Conservation (phyloP, 2,329 filamentous ascomycete species). For the Cercospora sp. region DNA sequence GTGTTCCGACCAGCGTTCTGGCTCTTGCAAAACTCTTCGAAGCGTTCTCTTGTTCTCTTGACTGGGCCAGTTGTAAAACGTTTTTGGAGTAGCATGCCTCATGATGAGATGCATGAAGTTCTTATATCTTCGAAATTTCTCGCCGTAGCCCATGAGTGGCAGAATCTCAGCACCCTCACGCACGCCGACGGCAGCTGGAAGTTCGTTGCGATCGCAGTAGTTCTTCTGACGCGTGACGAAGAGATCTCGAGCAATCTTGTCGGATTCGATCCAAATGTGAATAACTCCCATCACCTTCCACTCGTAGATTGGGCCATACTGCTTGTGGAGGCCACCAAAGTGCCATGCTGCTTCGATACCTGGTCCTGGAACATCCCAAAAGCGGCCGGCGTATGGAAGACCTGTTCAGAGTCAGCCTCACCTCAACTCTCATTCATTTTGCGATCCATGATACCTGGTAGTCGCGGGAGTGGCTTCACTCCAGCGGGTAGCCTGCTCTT, state of each 20-base stretch:
- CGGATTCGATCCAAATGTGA: conserved; percentile 41
- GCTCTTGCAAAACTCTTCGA: conserved; percentile 35
- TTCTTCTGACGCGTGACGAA: conserved; percentile 37
- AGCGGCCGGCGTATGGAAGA: conserved; percentile 37
- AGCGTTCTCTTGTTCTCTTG: conserved; percentile 39
- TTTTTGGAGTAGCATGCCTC: conserved; percentile 34
- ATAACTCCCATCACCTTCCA: conserved; percentile 38
- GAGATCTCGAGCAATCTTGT: conserved; percentile 40
- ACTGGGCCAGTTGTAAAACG: conserved; percentile 38
- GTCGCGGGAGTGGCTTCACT: conserved; percentile 31
- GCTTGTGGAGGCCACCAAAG: conserved; percentile 40
- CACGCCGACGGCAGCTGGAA: conserved; percentile 38
- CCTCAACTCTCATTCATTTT: background rate
- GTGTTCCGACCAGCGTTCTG: conserved; percentile 39
- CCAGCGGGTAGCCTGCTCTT: conserved; percentile 31
- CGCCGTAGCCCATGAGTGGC: conserved; percentile 38
- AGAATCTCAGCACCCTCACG: conserved; percentile 37
- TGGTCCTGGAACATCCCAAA: conserved; percentile 38
- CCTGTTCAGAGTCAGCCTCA: conserved; percentile 20
- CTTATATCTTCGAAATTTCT: conserved; percentile 36
- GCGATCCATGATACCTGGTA: conserved; percentile 24
- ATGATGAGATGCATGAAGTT: conserved; percentile 42
- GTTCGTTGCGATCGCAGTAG: conserved; percentile 40
- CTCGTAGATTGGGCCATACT: conserved; percentile 39
- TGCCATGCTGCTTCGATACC: conserved; percentile 40